These are phyloP conservation scores for Ascosphaera aggregata DNA, from an alignment of 2,329 filamentous ascomycete genomes.

Conservation along the genomic window DNA sequence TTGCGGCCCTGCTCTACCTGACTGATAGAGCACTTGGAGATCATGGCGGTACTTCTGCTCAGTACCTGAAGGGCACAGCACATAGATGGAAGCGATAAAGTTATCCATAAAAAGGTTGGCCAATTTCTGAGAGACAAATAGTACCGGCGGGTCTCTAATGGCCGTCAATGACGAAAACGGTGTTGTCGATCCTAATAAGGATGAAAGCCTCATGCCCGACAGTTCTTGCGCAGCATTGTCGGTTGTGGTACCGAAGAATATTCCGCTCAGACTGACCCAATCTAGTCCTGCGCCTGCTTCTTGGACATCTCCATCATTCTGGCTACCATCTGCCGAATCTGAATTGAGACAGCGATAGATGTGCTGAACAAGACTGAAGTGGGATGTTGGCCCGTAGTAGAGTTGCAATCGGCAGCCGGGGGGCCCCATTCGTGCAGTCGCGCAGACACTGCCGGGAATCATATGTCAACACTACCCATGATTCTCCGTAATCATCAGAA, in stretches of 20 bases:
- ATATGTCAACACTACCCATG: background rate
- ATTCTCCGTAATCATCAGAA: too few species aligned
- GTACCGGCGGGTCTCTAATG: slow-evolving; percentile 6
- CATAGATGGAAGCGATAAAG: slow-evolving; percentile 20
- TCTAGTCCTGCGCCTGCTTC: slow-evolving; percentile 17
- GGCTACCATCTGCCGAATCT: slow-evolving; percentile 3
- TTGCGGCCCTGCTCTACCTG: slow-evolving; percentile 13
- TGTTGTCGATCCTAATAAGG: background rate
- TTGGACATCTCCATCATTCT: slow-evolving; percentile 12
- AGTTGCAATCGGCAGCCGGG: slow-evolving; percentile 22
- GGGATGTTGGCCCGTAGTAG: slow-evolving; percentile 25
- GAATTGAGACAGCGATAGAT: slow-evolving; percentile 14
- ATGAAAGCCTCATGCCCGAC: background rate
- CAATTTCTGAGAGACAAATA: slow-evolving; percentile 18
- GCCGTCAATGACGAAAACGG: background rate
- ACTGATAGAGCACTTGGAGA: slow-evolving; percentile 15
- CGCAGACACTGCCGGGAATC: slow-evolving; percentile 17
- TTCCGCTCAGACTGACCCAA: slow-evolving; percentile 15
- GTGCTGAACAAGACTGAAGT: slow-evolving; percentile 21
- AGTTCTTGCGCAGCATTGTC: slow-evolving; percentile 3
- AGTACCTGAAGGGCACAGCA: slow-evolving; percentile 15
- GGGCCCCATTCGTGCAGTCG: slow-evolving; percentile 23
- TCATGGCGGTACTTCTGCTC: slow-evolving; percentile 14
- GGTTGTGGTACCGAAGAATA: slow-evolving; percentile 14
- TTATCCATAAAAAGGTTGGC: slow-evolving; percentile 18